phyloP scores from a whole-genome alignment of 257 asterid genomes.

The Primulina huaijiensis region DNA sequence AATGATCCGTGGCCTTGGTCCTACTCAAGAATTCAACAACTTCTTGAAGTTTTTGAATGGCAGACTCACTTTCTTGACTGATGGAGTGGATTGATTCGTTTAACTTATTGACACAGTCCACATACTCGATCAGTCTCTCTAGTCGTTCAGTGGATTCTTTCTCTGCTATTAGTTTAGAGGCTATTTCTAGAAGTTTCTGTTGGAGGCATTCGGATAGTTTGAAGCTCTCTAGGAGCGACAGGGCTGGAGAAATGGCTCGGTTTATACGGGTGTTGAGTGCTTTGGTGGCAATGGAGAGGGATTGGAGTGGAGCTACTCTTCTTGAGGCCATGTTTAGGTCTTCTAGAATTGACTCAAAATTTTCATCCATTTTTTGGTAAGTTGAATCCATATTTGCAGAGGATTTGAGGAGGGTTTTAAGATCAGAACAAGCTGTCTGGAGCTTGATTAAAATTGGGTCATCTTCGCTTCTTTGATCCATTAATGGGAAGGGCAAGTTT shows the following conservation, averaged over 20 bases:
- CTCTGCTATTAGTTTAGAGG: constrained; percentile 39
- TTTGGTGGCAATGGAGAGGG: constrained; percentile 69
- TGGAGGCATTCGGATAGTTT: constrained; percentile 59
- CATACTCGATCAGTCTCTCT: constrained; percentile 47
- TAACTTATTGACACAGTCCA: constrained; percentile 50
- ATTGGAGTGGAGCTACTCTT: constrained; percentile 62
- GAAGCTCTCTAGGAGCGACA: constrained; percentile 65
- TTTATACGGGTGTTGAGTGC: constrained; percentile 71
- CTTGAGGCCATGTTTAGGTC: constrained; percentile 41
- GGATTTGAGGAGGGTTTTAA: constrained; percentile 40
- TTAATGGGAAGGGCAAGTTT: constrained; percentile 3
- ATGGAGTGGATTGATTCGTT: constrained; percentile 43
- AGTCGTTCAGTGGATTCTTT: constrained; percentile 39
- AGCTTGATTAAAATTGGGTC: constrained; percentile 39
- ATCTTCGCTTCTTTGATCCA: constrained; percentile 40
- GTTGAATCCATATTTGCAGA: constrained; percentile 35
- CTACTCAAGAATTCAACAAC: constrained; percentile 86
- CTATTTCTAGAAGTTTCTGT: constrained; percentile 41
- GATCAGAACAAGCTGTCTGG: constrained; percentile 42
- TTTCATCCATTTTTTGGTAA: constrained; percentile 41
- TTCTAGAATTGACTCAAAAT: constrained; percentile 35
- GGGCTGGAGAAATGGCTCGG: constrained; percentile 69
- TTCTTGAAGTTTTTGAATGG: constrained; percentile 74
- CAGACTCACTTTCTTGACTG: constrained; percentile 60
- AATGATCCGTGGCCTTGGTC: constrained; percentile 75